Base-by-base conservation (phyloP, 2,329 filamentous ascomycete genomes). In the Chaetomiaceae sp. region DNA sequence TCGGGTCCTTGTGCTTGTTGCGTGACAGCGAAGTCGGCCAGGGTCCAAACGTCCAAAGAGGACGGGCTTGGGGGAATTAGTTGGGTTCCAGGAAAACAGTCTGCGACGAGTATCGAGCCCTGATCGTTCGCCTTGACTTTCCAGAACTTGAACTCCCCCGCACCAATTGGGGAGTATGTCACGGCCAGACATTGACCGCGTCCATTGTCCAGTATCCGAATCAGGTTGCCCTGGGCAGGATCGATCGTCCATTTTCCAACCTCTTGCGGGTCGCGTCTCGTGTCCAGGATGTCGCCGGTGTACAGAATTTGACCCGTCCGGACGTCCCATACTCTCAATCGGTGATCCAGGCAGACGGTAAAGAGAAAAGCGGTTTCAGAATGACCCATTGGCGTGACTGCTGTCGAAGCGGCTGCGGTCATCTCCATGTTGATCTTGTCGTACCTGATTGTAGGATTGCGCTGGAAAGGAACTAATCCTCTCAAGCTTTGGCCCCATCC, bases 131-230 rank as follows among this genome's bases (percentile, higher is more conserved):
- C 78, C 43, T 79, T 78, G n/a, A 81, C 67, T 54, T 70, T 75
- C 88, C 90, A 98, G 62, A 98, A 90, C 64, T 95, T 97, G 74
- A 98, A 97, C 61, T 91, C 84, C 29, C 93, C 86, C 33, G 83
- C 79, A 24, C 89, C 86, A 53, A 93, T 81, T 0, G 93, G 91
- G 10, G 90, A 96, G 65, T 89, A 95, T 8, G 88, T 91, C 30
- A 88, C 81, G 43, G 91, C 78, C 12, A 79, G 63, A 32, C 75
- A 69, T 44, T 71, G 71, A 14, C 78, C 77, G 20, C 71, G 68
- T 34, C 62, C 69, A 33, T 68, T 72, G 12, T 82, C 79, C 43
- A 90, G 74, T 15, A 95, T 72, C 46, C 84, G 82, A 47, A 96
- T 74, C 11, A 95, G 73, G 48, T 86, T 86, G 12, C 79, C 77